These are phyloP conservation scores for Hyparrhenia diplandra DNA, from an alignment of 176 grass and related monocot species.

Conservation along the genomic window DNA sequence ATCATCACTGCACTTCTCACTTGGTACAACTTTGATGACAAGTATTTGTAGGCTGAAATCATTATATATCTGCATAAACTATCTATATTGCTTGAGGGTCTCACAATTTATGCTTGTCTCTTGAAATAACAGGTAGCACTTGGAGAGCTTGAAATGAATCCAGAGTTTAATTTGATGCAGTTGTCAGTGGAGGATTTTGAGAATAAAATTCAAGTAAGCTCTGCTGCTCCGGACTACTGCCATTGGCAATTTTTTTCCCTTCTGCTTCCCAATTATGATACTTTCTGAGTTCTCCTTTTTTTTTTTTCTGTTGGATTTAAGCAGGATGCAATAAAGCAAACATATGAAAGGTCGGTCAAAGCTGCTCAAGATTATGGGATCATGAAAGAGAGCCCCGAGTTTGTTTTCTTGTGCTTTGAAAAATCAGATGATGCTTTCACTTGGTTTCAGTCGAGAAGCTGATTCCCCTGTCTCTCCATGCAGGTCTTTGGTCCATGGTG, in stretches of 20 bases:
- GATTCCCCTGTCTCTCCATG: background rate
- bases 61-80: background rate
- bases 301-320: slow-evolving; percentile 22
- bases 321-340: slow-evolving; percentile 87
- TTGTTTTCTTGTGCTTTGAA: slow-evolving; percentile 44
- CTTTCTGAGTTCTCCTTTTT: background rate
- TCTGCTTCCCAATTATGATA: background rate
- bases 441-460: slow-evolving; percentile 25
- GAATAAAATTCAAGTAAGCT: slow-evolving; percentile 83
- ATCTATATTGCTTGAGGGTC: background rate
- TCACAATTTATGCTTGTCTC: slow-evolving; percentile 22
- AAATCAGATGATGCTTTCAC: background rate
- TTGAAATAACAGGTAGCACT: slow-evolving; percentile 71
- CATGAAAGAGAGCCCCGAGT: slow-evolving; percentile 79
- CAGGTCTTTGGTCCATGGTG: slow-evolving; percentile 85
- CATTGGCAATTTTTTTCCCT: background rate
- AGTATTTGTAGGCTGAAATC: background rate
- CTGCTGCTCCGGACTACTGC: background rate
- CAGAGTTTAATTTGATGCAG: slow-evolving; percentile 88
- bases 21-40: background rate
- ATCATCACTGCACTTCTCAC: background rate
- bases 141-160: slow-evolving; percentile 93
- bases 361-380: too few relatives aligned
- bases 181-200: slow-evolving; percentile 92
- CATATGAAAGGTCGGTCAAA: too few relatives aligned